Evolutionary conservation across 2,329 filamentous ascomycete species (phyloP).

Genomic region (Fusarium piperis): DNA sequence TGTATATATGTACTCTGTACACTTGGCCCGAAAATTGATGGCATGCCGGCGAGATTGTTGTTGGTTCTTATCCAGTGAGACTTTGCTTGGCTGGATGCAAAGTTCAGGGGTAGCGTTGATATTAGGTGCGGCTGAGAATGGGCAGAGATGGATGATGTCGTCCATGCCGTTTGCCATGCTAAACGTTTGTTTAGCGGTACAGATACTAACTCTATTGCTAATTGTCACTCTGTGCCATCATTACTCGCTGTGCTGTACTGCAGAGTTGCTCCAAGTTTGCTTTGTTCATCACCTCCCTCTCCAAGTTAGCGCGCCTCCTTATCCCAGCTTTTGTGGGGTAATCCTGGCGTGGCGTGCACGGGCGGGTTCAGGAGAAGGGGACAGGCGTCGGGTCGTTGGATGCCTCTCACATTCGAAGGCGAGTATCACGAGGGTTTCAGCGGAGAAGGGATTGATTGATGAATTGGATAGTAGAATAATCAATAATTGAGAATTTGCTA

Average conservation of each 20-base stretch:
- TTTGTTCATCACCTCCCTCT: constrained; percentile 28
- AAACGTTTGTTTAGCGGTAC: background rate
- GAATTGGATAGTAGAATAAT: background rate
- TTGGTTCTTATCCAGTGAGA: background rate
- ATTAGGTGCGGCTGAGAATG: background rate
- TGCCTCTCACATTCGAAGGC: constrained; percentile 16
- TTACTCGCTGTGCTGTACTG: background rate
- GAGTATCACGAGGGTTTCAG: background rate
- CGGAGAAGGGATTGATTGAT: background rate
- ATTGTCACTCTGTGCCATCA: background rate
- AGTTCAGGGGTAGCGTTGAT: constrained; percentile 12
- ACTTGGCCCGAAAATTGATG: constrained; percentile 37
- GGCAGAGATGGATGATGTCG: background rate
- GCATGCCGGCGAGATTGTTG: constrained; percentile 1
- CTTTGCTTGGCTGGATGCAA: background rate
- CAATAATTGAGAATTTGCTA: background rate
- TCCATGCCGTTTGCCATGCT: background rate
- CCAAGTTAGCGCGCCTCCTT: constrained; percentile 31
- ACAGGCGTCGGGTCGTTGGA: constrained; percentile 29
- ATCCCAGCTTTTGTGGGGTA: constrained; percentile 40
- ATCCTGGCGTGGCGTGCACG: constrained; percentile 31
- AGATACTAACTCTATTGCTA: background rate
- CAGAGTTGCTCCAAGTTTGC: background rate
- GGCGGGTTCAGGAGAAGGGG: constrained; percentile 29
- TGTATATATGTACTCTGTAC: constrained; percentile 46